Evolutionary conservation across 164 flowering plant species (phyloP).

Genomic region (Vitis rupestris): DNA sequence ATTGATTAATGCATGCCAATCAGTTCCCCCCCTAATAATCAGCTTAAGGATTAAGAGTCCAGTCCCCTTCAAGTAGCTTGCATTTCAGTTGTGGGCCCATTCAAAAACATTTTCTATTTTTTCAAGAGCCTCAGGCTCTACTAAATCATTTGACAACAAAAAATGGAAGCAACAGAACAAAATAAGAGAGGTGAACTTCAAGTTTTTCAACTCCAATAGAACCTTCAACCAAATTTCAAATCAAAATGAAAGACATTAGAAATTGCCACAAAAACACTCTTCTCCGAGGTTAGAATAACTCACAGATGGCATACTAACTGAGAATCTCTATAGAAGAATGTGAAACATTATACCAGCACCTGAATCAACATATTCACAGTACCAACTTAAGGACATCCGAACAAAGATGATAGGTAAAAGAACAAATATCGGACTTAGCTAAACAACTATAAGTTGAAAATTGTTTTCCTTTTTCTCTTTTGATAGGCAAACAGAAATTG

Average conservation of each 20-base stretch:
- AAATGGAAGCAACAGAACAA: too few species aligned
- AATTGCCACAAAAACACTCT: constrained; percentile 7
- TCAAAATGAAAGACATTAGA: not conserved
- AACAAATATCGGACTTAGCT: not conserved
- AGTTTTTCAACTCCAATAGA: not conserved
- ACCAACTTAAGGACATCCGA: constrained; percentile 31
- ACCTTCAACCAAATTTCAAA: not conserved
- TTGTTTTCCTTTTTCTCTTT: too few species aligned
- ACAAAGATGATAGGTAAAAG: constrained; percentile 8
- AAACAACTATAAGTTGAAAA: not conserved
- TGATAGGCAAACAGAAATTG: too few species aligned
- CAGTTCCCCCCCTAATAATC: too few species aligned
- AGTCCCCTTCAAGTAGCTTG: too few species aligned
- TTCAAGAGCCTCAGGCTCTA: too few species aligned
- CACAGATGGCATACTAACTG: constrained; percentile 53
- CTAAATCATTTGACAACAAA: too few species aligned
- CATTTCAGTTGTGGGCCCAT: too few species aligned
- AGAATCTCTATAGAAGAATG: constrained; percentile 51
- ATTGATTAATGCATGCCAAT: too few species aligned
- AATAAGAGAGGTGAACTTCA: not conserved
- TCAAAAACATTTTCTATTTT: too few species aligned
- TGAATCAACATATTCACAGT: constrained; percentile 58
- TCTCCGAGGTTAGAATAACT: constrained; percentile 44
- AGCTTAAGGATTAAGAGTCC: too few species aligned
- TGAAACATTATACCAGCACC: constrained; percentile 66